Conservation (phyloP, 805 yeast species). For the Hanseniaspora valbyensis region DNA sequence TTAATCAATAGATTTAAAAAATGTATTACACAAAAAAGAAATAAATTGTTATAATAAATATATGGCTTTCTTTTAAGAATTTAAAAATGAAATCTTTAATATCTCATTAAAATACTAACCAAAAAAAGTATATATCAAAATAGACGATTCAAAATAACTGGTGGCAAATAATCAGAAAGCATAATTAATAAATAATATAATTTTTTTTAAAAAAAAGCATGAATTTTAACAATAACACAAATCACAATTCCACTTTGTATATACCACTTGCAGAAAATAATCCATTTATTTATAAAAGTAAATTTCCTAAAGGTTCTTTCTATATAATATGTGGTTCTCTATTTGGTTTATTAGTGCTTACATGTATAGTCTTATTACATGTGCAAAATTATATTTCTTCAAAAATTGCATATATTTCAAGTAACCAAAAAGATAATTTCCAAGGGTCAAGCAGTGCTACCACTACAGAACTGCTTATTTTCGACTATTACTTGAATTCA, state of each 20-base stretch:
- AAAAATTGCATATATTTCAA: constrained; percentile 37
- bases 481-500: neutral
- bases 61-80: too few species aligned
- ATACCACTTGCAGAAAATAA: constrained; percentile 31
- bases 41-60: too few species aligned
- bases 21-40: too few species aligned
- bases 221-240: too few species aligned
- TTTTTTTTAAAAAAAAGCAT: too few species aligned
- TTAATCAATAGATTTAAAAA: too few species aligned
- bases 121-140: too few species aligned
- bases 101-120: too few species aligned
- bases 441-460: neutral
- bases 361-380: constrained; percentile 43
- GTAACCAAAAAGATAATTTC: neutral
- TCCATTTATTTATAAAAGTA: constrained; percentile 48
- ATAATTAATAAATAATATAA: too few species aligned
- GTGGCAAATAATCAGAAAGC: too few species aligned
- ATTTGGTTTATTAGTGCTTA: constrained; percentile 47
- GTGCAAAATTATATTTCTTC: constrained; percentile 40
- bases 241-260: neutral
- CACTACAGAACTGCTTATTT: neutral
- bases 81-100: too few species aligned
- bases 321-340: constrained; percentile 71
- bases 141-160: too few species aligned
- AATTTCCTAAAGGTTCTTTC: constrained; percentile 62